Evolutionary conservation across 768 basidiomycete genomes (phyloP), one percentile per base, ranked within the genome.

Genomic region (Clathrus columnatus): DNA sequence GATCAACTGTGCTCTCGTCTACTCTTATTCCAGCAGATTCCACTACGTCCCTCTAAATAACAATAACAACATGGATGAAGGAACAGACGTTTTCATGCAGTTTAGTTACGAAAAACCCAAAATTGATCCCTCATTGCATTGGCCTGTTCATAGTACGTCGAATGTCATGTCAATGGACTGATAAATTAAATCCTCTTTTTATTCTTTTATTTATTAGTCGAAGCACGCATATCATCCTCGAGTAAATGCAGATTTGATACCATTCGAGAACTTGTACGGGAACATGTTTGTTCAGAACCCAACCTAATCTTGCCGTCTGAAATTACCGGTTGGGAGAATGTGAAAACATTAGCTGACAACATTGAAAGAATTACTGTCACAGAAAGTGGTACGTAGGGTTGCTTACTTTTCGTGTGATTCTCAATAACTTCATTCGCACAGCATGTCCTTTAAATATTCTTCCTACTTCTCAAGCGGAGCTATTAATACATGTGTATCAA

Each of bases 401-500:
- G n/a, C 36, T 36, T 36, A 36, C 7, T 2, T 14, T 8, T 36
- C 36, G 10, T 11, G 10, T 36, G 11, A 36, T 8, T n/a, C 10
- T 43, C 26, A 28, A 8, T 20, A 18, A 21, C 10, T 21, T 7
- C 11, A 43, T 30, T 28, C 51, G 27, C n/a, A n/a, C 28, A 83
- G 49, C 84, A 79, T 67, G 75, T 80, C 73, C 73, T 11, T 68
- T 70, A 20, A 73, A 71, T 10, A 73, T 83, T 32, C 67, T 81
- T 18, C 73, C 78, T 2, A 67, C 85, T 51, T 76, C 78, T 18
- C 79, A 85, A 57, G 76, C 82, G 50, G 68, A 70, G 7, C 75
- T 94, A 32, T 81, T 89, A 60, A 82, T 96, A 53, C 90, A 99
- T 64, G 82, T 96, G 14, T 99, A 97, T 65, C 85, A 92, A 57